Evolutionary conservation across 192 early-diverging fungal genomes (phyloP).

Genomic region (Coemansia umbellata): DNA sequence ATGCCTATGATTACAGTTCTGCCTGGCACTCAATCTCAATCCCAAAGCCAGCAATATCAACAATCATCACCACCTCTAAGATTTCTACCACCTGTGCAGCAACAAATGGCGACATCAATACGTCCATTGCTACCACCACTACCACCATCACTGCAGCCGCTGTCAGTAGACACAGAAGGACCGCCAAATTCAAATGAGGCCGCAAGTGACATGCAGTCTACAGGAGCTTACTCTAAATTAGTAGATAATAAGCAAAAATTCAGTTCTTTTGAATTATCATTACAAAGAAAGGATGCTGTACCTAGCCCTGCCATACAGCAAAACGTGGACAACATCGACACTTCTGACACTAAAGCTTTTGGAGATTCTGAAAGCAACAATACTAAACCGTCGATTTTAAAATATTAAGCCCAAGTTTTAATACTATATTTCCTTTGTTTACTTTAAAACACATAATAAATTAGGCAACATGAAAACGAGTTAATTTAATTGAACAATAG

Average conservation of each 20-base stretch:
- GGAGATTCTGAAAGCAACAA: no score
- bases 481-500: no score
- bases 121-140: neutral
- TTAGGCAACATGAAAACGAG: no score
- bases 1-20: conserved; percentile 17
- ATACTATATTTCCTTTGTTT: no score
- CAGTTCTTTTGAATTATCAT: neutral
- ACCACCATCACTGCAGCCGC: neutral
- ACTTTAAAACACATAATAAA: no score
- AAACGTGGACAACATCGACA: neutral
- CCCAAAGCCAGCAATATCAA: neutral
- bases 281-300: neutral
- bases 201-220: neutral
- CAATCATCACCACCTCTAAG: neutral
- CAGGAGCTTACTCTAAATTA: neutral
- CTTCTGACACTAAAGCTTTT: no score
- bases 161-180: no score
- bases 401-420: no score
- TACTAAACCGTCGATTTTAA: no score
- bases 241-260: neutral
- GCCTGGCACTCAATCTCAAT: conserved; percentile 1
- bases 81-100: neutral
- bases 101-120: neutral
- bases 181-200: no score
- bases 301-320: neutral